Base-by-base conservation (phyloP, 2,329 filamentous ascomycete genomes). In the Monosporascus sp. region DNA sequence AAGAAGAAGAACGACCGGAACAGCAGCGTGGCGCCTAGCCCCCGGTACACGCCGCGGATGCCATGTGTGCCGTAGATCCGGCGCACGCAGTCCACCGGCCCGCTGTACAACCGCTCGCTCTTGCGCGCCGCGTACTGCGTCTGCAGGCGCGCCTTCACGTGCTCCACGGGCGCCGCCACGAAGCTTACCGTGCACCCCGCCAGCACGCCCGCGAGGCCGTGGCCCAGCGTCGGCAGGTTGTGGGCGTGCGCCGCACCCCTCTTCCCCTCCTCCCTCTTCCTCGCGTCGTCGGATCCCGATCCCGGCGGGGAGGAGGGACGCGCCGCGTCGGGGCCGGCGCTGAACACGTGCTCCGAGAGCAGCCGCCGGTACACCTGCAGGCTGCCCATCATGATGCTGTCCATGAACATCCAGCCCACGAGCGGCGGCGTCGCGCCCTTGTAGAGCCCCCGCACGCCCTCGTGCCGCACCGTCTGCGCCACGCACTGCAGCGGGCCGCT, bases 331-430 rank as follows among this genome's bases (percentile, higher is more conserved):
- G 14, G 14, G 22, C 22, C 6, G 24, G 43, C 9, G 61, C 79
- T 80, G 73, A 94, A 97, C 64, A 97, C 74, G 62, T 91, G 82
- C 66, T 94, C 86, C 59, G 88, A 87, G 17, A 97, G 77, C 46
- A 97, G 71, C 48, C 90, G 87, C 38, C 93, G 88, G 76, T 97
- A 97, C 49, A 96, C 82, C 24, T 89, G 96, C 60, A 99, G 77
- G 19, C 90, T 95, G 43, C 94, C 94, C 36, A 97, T 82, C 92
- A 97, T 96, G 55, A 86, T 69, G 43, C 76, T 81, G 75, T 99
- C 94, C 93, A 97, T 97, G 66, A 95, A 90, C 88, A 97, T 96
- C 94, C 94, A 97, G 63, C 94, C 94, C 50, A 97, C 84, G 48
- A 97, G 78, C 50, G 94, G 94, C 52, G 93, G 93, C 27, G 89